Evolutionary conservation across 495 filamentous ascomycete genomes (phyloP).

Genomic region (Penicillium nucicola): DNA sequence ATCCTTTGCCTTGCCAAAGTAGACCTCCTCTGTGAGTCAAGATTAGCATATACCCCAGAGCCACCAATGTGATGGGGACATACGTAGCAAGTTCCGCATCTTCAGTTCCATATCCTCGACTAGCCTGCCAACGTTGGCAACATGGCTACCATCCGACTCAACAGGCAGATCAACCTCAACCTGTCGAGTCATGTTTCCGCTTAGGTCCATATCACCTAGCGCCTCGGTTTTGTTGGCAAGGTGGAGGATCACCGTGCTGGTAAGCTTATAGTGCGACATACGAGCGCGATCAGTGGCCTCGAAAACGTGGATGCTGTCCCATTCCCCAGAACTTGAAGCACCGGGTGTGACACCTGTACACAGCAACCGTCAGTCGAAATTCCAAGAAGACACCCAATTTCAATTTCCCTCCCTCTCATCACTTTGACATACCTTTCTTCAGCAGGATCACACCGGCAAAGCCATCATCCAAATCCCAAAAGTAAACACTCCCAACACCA

Average conservation of each 20-base stretch:
- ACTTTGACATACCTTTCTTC: conserved; percentile 72
- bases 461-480: conserved; percentile 98
- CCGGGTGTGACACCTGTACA: conserved; percentile 57
- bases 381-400: neutral
- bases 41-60: conserved; percentile 7
- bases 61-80: conserved; percentile 27
- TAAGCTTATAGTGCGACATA: conserved; percentile 94
- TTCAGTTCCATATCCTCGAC: conserved; percentile 99
- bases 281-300: conserved; percentile 89
- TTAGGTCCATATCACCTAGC: conserved; percentile 88
- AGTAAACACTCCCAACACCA: conserved; percentile 90
- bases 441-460: conserved; percentile 94
- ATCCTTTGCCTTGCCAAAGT: conserved; percentile 99
- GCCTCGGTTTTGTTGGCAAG: conserved; percentile 66
- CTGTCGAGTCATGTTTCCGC: conserved; percentile 97
- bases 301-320: conserved; percentile 99
- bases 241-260: conserved; percentile 91
- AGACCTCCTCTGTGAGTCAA: conserved; percentile 73
- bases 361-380: conserved; percentile 2
- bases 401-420: neutral
- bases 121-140: conserved; percentile 89
- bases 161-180: conserved; percentile 86
- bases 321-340: conserved; percentile 74
- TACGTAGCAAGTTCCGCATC: conserved; percentile 95
- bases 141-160: conserved; percentile 87